Base-by-base conservation (phyloP, 345 rosid species). In the Acer saccharum region DNA sequence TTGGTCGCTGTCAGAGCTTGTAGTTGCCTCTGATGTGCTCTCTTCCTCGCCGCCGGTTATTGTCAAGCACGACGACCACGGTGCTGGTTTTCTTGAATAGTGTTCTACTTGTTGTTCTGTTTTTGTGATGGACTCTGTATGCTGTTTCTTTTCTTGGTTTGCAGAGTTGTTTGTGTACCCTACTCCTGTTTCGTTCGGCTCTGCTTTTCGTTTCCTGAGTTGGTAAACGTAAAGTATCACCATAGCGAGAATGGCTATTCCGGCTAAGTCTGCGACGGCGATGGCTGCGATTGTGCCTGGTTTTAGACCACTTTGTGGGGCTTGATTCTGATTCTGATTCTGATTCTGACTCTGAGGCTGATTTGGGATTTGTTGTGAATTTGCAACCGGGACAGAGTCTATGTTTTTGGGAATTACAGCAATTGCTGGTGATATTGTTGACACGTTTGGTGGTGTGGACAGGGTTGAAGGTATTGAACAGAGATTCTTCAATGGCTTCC, bases 381-480 rank as follows among this genome's bases (percentile, higher is more conserved):
- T 77, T 65, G 85, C 60, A 23, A 2, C 81, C 32, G 93, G 86
- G 14, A 73, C 54, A 0, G 92, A 64, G 78, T 79, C 83, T 16
- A 70, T 55, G 66, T 88, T 61, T 77, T 88, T 90, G 2, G 99
- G 99, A 46, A 92, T 93, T 35, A 90, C 99, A 1, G 99, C 99
- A 66, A 95, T 92, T 16, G 98, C 98, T 8, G 99, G 98, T 44
- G 99, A 82, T 23, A 81, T 87, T 9, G 89, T 84, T 35, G 95
- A 70, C 73, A 35, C 78, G 54, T 90, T 92, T 44, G 98, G 98
- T 55, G 97, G 93, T 39, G 86, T 78, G 0, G 99, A 90, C 18
- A 87, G 87, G 68, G 92, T 88, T 18, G 99, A 93, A 74, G 97
- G 97, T 29, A 92, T 87, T 39, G 91, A 83, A 60, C 99, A 95